A percentile compares a stretch with the other conserved stretches of the same genome.
These are phyloP conservation scores for Cubamyces sp. DNA, from an alignment of 768 basidiomycete species.

Conservation along the genomic window DNA sequence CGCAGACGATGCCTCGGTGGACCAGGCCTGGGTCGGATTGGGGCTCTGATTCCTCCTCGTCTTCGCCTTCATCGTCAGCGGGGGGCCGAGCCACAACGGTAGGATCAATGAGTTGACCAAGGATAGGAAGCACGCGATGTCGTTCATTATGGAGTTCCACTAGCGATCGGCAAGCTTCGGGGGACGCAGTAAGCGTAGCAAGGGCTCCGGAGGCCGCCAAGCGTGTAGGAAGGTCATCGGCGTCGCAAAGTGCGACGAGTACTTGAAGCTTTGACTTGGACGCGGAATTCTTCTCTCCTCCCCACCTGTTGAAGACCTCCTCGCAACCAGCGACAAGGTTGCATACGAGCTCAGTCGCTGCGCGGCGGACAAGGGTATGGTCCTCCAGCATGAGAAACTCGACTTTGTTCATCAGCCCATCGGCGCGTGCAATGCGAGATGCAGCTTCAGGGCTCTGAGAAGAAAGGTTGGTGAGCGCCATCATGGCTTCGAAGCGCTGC, in stretches of 20 bases:
- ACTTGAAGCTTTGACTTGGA: constrained; percentile 76
- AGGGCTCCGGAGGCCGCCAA: constrained; percentile 91
- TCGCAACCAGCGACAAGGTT: constrained; percentile 86
- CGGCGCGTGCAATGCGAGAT: constrained; percentile 63
- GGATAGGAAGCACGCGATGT: constrained; percentile 63
- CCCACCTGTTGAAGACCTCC: constrained; percentile 73
- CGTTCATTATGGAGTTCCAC: constrained; percentile 66
- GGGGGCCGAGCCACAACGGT: constrained; percentile 41
- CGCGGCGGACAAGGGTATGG: constrained; percentile 79
- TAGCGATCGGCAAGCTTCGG: constrained; percentile 63
- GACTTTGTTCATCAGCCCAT: constrained; percentile 63
- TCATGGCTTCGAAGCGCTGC: constrained; percentile 89
- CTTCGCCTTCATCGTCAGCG: constrained; percentile 42
- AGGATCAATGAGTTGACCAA: constrained; percentile 72
- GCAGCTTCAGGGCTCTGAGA: constrained; percentile 72
- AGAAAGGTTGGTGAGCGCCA: constrained; percentile 96
- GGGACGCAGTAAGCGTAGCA: constrained; percentile 73
- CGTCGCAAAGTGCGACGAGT: constrained; percentile 82
- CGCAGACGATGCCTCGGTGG: constrained; percentile 79
- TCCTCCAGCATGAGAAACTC: constrained; percentile 83
- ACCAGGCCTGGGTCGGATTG: constrained; percentile 62
- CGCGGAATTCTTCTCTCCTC: constrained; percentile 45
- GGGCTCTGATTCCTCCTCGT: constrained; percentile 29
- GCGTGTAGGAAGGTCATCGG: constrained; percentile 83
- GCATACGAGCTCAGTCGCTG: constrained; percentile 89